Base-by-base conservation (phyloP, 2,329 filamentous ascomycete species). In the Paracamarosporium sp. region DNA sequence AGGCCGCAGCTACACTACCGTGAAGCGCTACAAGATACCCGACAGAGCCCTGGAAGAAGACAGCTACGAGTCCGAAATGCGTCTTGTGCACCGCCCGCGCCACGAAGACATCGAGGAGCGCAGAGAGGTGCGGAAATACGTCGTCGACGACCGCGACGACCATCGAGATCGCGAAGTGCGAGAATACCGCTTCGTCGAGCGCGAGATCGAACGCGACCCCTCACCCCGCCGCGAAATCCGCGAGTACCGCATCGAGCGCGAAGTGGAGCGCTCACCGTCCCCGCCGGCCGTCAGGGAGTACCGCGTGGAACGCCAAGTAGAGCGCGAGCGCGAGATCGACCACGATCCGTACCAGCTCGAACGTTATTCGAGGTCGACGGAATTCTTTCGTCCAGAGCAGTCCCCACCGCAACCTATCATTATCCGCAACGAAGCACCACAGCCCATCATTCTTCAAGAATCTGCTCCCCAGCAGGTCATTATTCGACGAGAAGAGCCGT, bases 11-110 rank as follows among this genome's bases (percentile, higher is more conserved):
- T 83, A 82, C 66, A 84, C 82, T 62, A 85, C 83, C 6, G 82
- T 88, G 64, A 86, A 85, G 70, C 84, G 86, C 66, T 88, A 89
- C 78, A 80, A 81, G 60, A 73, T 83, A n/a, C 82, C 82, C 48
- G 81, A 84, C 47, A 65, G 65, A 52, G 76, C 76, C 56, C 76
- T 79, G 35, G 71, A 77, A 44, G 72, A 75, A 50, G 79, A 80
- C 57, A 71, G 69, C 28, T 78, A 79, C 64, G 78, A 81, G 59
- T 76, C 81, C 51, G 81, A 83, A 64, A 81, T 82, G 63, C 78
- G 81, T 55, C 78, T 85, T 59, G 77, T 82, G 59, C 78, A 79
- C 53, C 72, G 66, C 40, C 62, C 64, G n/a, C 73, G 69, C 64
- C 70, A 75, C 45, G 70, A 65, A 27, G 48, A 41, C 27, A 47